Evolutionary conservation across 805 yeast species (phyloP).

Genomic region (Schwanniomyces occidentalis): DNA sequence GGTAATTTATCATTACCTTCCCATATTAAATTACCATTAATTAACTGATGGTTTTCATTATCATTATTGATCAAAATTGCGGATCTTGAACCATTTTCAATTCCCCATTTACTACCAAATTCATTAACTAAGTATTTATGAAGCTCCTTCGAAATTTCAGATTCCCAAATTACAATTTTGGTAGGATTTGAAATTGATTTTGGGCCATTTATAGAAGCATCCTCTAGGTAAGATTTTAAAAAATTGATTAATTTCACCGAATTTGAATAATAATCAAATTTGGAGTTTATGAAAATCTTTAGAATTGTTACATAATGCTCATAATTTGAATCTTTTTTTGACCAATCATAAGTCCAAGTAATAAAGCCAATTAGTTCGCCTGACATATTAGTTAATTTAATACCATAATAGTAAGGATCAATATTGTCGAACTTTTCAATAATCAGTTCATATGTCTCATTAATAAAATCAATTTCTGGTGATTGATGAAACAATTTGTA

Average conservation of each 20-base stretch:
- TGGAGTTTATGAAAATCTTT: slow-evolving; percentile 24
- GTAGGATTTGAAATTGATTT: slow-evolving; percentile 4
- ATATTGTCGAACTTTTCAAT: slow-evolving; percentile 20
- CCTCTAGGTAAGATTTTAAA: slow-evolving; percentile 11
- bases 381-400: slow-evolving; percentile 19
- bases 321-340: slow-evolving; percentile 16
- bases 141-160: slow-evolving; percentile 23
- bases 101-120: slow-evolving; percentile 18
- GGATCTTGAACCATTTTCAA: slow-evolving; percentile 36
- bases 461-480: slow-evolving; percentile 16
- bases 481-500: slow-evolving; percentile 19
- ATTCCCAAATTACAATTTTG: slow-evolving; percentile 35
- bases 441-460: slow-evolving; percentile 19
- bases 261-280: slow-evolving; percentile 15
- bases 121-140: slow-evolving; percentile 14
- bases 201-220: neutral
- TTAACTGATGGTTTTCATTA: slow-evolving; percentile 24
- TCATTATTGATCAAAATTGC: slow-evolving; percentile 31
- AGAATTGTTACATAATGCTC: slow-evolving; percentile 21
- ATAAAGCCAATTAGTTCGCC: slow-evolving; percentile 28
- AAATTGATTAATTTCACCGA: slow-evolving; percentile 14
- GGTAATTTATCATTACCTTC: slow-evolving; percentile 43
- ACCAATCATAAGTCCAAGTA: slow-evolving; percentile 42
- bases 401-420: slow-evolving; percentile 34
- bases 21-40: slow-evolving; percentile 34